A percentile compares a stretch with the other conserved stretches of the same genome.
phyloP scores from a whole-genome alignment of 805 yeast genomes.

The Starmerella floricola region DNA sequence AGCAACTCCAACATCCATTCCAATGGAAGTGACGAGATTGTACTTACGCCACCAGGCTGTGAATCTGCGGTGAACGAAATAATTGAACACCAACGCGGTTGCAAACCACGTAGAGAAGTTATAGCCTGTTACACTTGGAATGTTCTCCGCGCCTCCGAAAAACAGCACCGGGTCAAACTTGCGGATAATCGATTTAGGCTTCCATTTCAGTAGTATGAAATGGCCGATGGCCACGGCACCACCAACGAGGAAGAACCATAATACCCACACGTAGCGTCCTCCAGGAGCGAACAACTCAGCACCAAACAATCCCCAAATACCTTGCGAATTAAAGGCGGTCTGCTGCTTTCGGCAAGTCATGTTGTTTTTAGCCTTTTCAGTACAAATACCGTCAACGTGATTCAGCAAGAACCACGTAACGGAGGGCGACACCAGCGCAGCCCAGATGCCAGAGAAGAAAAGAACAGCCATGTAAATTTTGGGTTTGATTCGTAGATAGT shows the following conservation, averaged over 20 bases:
- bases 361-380: constrained; percentile 42
- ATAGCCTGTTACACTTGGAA: constrained; percentile 69
- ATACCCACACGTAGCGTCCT: constrained; percentile 43
- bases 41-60: constrained; percentile 44
- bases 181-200: constrained; percentile 31
- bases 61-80: constrained; percentile 41
- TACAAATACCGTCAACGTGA: constrained; percentile 35
- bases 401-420: constrained; percentile 35
- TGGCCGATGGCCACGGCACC: constrained; percentile 37
- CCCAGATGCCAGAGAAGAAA: constrained; percentile 34
- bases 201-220: constrained; percentile 30
- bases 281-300: constrained; percentile 47
- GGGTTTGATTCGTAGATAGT: constrained; percentile 54
- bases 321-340: constrained; percentile 39
- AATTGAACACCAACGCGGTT: constrained; percentile 46
- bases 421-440: constrained; percentile 32
- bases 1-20: constrained; percentile 56
- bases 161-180: constrained; percentile 58
- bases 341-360: constrained; percentile 44
- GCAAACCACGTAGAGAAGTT: constrained; percentile 48
- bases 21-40: constrained; percentile 51
- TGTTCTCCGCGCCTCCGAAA: constrained; percentile 44
- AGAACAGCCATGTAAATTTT: constrained; percentile 45
- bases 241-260: constrained; percentile 54
- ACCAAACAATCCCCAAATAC: constrained; percentile 57